Percentiles rank a stretch among this genome's conserved stretches.
phyloP scores from a whole-genome alignment of 129 eudicot genomes.

The Centella asiatica region DNA sequence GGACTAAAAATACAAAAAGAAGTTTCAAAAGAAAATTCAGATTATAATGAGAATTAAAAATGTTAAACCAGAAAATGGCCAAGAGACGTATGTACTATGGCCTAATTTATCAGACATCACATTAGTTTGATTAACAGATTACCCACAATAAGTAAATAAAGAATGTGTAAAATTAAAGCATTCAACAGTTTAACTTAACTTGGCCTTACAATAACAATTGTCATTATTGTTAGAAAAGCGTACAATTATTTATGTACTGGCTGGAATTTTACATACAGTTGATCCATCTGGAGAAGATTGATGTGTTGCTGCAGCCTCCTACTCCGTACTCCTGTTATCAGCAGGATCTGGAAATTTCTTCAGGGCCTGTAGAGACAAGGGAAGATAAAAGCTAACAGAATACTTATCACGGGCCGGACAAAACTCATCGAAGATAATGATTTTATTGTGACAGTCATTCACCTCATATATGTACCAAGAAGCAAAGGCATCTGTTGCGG shows the following conservation, averaged over 20 bases:
- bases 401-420: neutral
- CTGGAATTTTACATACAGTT: neutral
- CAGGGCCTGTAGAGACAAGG: slow-evolving; percentile 34
- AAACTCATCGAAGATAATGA: neutral
- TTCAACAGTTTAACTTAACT: neutral
- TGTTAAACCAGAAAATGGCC: no score
- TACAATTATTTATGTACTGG: neutral
- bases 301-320: slow-evolving; percentile 13
- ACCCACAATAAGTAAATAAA: neutral
- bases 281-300: slow-evolving; percentile 11
- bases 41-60: no score
- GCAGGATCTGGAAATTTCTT: slow-evolving; percentile 32
- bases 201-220: neutral
- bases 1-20: no score
- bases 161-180: no score
- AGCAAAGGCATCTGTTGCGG: slow-evolving; percentile 82
- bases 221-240: no score
- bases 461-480: slow-evolving; percentile 80
- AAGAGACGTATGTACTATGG: no score
- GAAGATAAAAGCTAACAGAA: neutral
- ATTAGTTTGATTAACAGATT: neutral
- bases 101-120: neutral
- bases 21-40: no score
- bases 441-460: slow-evolving; percentile 11
- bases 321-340: slow-evolving; percentile 17